phyloP scores from a whole-genome alignment of 2,329 filamentous ascomycete species.

The Cercospora beticola region DNA sequence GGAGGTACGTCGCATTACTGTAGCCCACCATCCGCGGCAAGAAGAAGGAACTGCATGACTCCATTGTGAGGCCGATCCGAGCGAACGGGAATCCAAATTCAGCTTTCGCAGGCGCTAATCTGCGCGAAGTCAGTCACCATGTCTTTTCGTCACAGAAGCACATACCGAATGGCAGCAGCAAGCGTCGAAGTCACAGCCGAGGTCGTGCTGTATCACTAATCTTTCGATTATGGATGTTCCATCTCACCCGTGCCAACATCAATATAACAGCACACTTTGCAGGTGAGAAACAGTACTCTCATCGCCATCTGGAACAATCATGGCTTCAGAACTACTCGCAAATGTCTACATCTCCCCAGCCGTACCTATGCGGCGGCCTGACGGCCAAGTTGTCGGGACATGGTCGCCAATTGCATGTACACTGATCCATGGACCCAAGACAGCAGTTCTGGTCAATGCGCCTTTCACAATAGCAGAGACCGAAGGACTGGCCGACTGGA shows the following conservation, averaged over 20 bases:
- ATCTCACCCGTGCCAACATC: neutral
- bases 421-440: neutral
- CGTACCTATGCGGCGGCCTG: neutral
- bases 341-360: neutral
- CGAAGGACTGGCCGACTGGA: neutral
- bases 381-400: neutral
- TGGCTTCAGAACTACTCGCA: neutral
- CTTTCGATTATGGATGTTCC: neutral
- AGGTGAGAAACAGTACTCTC: neutral
- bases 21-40: neutral
- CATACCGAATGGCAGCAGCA: neutral
- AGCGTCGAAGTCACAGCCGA: neutral
- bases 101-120: neutral
- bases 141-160: neutral
- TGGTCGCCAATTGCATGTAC: neutral
- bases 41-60: neutral
- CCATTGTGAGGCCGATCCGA: neutral
- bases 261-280: neutral
- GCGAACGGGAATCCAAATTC: neutral
- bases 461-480: neutral
- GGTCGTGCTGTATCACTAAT: neutral
- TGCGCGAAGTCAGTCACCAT: neutral
- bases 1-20: neutral
- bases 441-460: neutral
- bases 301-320: neutral